A percentile compares a stretch with the other conserved stretches of the same genome.
Evolutionary conservation across 2,329 filamentous ascomycete species (phyloP).

Genomic region (Stromatinia cepivora): DNA sequence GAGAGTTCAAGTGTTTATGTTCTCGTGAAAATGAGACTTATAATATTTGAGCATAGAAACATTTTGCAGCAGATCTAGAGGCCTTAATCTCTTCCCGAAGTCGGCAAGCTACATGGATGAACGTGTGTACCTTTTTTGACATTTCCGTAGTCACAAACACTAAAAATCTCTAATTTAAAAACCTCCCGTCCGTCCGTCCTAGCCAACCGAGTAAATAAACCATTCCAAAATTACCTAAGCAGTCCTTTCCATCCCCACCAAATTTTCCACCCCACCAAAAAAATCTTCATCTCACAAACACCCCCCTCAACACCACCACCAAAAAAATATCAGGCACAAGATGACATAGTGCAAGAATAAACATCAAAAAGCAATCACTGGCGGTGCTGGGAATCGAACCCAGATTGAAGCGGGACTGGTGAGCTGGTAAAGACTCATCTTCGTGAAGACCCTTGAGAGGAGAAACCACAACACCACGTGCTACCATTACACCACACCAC

Average conservation of each 20-base stretch:
- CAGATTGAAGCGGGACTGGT: slow-evolving; percentile 14
- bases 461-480: slow-evolving; percentile 20
- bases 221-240: slow-evolving; percentile 2
- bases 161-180: background rate
- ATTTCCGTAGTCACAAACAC: background rate
- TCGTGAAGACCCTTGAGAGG: slow-evolving; percentile 15
- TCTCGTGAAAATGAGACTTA: background rate
- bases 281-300: background rate
- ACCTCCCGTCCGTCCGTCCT: background rate
- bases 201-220: background rate
- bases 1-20: background rate
- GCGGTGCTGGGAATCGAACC: slow-evolving; percentile 21
- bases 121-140: background rate
- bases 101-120: background rate
- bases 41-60: background rate
- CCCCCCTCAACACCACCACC: background rate
- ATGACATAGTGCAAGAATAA: background rate
- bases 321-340: background rate
- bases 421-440: background rate
- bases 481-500: slow-evolving; percentile 21
- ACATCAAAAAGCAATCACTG: background rate
- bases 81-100: background rate
- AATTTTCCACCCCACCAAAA: background rate
- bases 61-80: background rate
- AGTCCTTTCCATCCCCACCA: background rate